A percentile compares a stretch with the other conserved stretches of the same genome.
phyloP scores from a whole-genome alignment of 1,284 basidiomycete species.

The Irpex sp. region DNA sequence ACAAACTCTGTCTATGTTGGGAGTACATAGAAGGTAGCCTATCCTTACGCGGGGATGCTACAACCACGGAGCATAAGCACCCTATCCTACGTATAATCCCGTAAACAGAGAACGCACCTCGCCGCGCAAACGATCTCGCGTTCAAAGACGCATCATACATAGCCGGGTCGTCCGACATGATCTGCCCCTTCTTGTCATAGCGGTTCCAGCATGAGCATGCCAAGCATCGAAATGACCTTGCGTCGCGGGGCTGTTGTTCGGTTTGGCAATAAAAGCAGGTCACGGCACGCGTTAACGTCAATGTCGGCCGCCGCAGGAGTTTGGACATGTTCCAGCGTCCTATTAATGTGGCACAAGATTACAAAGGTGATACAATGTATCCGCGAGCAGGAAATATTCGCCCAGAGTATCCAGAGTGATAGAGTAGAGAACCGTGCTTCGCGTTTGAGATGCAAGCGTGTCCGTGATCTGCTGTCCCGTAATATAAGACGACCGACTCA shows the following conservation, averaged over 20 bases:
- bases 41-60: constrained; percentile 64
- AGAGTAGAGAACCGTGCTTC: background rate
- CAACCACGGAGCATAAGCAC: too few species aligned
- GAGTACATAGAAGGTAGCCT: constrained; percentile 55
- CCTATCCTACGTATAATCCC: too few species aligned
- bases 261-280: constrained; percentile 70
- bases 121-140: constrained; percentile 59
- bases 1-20: constrained; percentile 37
- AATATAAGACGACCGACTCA: too few species aligned
- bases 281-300: constrained; percentile 8
- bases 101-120: constrained; percentile 47
- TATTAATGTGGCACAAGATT: background rate
- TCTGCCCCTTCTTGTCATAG: constrained; percentile 64
- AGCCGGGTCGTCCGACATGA: constrained; percentile 79
- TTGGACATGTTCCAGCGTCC: constrained; percentile 17
- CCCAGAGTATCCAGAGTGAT: background rate
- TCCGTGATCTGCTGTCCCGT: too few species aligned
- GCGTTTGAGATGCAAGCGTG: too few species aligned
- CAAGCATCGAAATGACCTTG: constrained; percentile 56
- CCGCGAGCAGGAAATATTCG: background rate
- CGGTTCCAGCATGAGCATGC: constrained; percentile 70
- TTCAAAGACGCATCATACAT: constrained; percentile 80
- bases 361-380: background rate
- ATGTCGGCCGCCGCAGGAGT: constrained; percentile 28
- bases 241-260: constrained; percentile 37